Percentiles rank a stretch among this genome's conserved stretches.
phyloP scores from a whole-genome alignment of 1,284 basidiomycete species.

The Athelia sp. region DNA sequence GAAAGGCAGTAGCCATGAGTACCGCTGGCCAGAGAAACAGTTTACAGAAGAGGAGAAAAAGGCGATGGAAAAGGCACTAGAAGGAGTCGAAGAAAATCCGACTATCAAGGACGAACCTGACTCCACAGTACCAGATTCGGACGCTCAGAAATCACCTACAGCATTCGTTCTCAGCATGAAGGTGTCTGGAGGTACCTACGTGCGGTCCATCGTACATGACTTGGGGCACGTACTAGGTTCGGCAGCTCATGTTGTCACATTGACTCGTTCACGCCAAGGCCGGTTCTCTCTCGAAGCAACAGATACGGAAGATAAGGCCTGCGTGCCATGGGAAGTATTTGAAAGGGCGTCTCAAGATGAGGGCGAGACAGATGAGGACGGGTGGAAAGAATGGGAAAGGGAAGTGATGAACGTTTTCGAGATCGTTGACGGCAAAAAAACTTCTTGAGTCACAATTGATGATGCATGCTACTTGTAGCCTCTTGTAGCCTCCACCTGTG shows the following conservation, averaged over 20 bases:
- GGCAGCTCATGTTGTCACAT: conserved; percentile 86
- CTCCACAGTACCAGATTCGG: conserved; percentile 16
- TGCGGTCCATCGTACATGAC: conserved; percentile 90
- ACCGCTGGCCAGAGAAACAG: conserved; percentile 67
- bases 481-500: no score
- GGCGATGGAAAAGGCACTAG: conserved; percentile 63
- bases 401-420: conserved; percentile 61
- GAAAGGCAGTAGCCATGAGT: conserved; percentile 61
- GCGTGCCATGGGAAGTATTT: conserved; percentile 80
- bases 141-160: conserved; percentile 45
- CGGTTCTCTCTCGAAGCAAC: conserved; percentile 57
- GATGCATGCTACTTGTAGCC: no score
- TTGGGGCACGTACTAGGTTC: conserved; percentile 78
- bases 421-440: conserved; percentile 35
- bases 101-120: conserved; percentile 22
- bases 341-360: conserved; percentile 53
- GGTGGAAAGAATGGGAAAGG: conserved; percentile 68
- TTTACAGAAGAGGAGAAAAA: conserved; percentile 67
- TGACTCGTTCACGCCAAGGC: conserved; percentile 84
- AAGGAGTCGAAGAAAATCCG: conserved; percentile 32
- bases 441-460: conserved; percentile 5
- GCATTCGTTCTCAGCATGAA: conserved; percentile 89
- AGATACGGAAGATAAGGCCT: conserved; percentile 42
- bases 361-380: conserved; percentile 53
- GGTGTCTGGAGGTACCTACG: conserved; percentile 96